Base-by-base conservation (phyloP, 208 protist species). In the Porcisia deanei region DNA sequence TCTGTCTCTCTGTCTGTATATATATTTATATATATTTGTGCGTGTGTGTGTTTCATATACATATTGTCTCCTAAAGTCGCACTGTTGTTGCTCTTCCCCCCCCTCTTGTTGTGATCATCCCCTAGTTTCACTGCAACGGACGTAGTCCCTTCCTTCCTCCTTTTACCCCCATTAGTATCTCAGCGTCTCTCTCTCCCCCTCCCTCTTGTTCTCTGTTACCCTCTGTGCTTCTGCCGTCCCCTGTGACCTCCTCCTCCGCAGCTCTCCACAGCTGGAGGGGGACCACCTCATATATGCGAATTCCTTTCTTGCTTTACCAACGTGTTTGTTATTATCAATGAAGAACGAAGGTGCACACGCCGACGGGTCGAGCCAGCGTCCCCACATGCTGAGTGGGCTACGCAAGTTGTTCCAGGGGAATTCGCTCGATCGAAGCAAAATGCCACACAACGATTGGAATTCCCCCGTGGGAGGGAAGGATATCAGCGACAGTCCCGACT, bases 351-450 rank as follows among this genome's bases (percentile, higher is more conserved):
- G 45, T 22, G 39, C 10, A 0, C 34, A 53, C 18, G 72, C 59
- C 18, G 47, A 39, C 22, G 53, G 16, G 25, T 20, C 37, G 12
- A 43, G 49, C 10, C 30, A 25, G 20, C 8, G 37, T 22, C 72
- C 25, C 2, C 54, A 67, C 8, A 82, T 71, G 68, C 9, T 43
- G 22, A 71, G 60, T 49, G 60, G 53, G 1, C 37, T 82, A 20
- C 73, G 72, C 9, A 82, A 75, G 25, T 73, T 83, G 45, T 83
- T 79, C 49, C 72, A 52, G 5, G 73, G 73, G 49, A 71, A 53
- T 47, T 34, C 60, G 22, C 74, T 60, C 60, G 47, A 61, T 60
- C 47, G 69, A 14, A 66, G 47, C 37, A 71, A 16, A 9, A 71
- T 68, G 16, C 68, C 66, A 25, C 30, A 53, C 39, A 67, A 30